Conservation (phyloP, 2,329 filamentous ascomycete species). For the Aspergillus ruber region DNA sequence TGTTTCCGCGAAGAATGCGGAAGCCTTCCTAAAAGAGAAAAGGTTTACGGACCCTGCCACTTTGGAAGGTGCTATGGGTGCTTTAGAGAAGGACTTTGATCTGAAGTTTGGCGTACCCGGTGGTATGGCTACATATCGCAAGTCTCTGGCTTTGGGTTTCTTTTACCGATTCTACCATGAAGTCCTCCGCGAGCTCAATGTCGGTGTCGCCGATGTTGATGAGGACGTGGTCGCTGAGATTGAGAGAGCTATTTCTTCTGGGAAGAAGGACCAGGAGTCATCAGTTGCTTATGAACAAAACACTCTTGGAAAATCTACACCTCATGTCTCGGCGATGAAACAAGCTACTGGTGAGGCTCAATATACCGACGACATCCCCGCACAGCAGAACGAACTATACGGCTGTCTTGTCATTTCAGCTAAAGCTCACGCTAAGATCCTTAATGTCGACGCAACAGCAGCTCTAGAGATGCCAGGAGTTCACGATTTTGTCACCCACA, state of each 20-base stretch:
- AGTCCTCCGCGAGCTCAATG: constrained; percentile 56
- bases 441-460: constrained; percentile 54
- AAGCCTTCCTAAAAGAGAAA: constrained; percentile 68
- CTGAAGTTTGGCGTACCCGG: constrained; percentile 85
- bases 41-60: constrained; percentile 74
- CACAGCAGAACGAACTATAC: constrained; percentile 71
- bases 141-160: constrained; percentile 83
- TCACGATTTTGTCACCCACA: constrained; percentile 73
- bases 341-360: constrained; percentile 82
- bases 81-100: constrained; percentile 83
- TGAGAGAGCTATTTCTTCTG: constrained; percentile 69
- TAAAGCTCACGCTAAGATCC: constrained; percentile 71
- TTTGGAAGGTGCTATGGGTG: constrained; percentile 82
- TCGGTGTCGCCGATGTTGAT: constrained; percentile 53
- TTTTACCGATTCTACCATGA: constrained; percentile 98
- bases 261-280: constrained; percentile 39
- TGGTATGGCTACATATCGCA: constrained; percentile 95
- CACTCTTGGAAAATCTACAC: constrained; percentile 70
- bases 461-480: constrained; percentile 73
- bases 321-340: constrained; percentile 76
- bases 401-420: constrained; percentile 74
- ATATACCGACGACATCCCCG: constrained; percentile 82
- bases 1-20: constrained; percentile 71
- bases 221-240: constrained; percentile 75
- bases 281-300: constrained; percentile 49